Evolutionary conservation across 2,329 filamentous ascomycete species (phyloP).

Genomic region (Fusarium keratoplasticum): DNA sequence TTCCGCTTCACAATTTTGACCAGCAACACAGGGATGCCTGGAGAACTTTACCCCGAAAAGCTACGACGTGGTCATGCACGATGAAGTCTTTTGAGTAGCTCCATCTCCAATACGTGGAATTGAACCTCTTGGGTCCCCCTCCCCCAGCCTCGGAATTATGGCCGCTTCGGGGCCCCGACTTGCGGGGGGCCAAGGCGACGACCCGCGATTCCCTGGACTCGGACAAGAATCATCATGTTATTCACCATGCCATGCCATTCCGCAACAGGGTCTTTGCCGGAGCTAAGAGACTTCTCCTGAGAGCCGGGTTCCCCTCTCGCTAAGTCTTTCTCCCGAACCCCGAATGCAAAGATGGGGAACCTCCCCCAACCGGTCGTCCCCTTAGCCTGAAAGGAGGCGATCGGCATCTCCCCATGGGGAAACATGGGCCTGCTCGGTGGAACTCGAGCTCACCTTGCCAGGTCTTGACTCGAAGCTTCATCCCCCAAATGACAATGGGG

Average conservation of each 20-base stretch:
- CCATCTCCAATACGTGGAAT: slow-evolving; percentile 13
- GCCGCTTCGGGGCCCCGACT: slow-evolving; percentile 19
- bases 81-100: slow-evolving; percentile 4
- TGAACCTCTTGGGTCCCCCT: background rate
- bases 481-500: slow-evolving; percentile 42
- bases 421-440: slow-evolving; percentile 20
- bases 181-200: slow-evolving; percentile 23
- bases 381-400: slow-evolving; percentile 34
- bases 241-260: slow-evolving; percentile 26
- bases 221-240: slow-evolving; percentile 6
- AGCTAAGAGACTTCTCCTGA: slow-evolving; percentile 18
- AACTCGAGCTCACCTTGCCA: slow-evolving; percentile 23
- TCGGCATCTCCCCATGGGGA: slow-evolving; percentile 42
- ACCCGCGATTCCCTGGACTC: background rate
- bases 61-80: background rate
- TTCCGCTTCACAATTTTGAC: slow-evolving; percentile 17
- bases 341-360: slow-evolving; percentile 19
- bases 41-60: background rate
- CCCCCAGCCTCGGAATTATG: slow-evolving; percentile 14
- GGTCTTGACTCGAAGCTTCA: slow-evolving; percentile 15
- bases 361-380: slow-evolving; percentile 17
- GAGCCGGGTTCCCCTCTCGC: slow-evolving; percentile 14
- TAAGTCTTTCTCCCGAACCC: slow-evolving; percentile 34
- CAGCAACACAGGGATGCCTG: slow-evolving; percentile 1
- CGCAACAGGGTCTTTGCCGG: background rate